Evolutionary conservation across 1,284 basidiomycete genomes (phyloP).

Genomic region (Trichosporon sp.): DNA sequence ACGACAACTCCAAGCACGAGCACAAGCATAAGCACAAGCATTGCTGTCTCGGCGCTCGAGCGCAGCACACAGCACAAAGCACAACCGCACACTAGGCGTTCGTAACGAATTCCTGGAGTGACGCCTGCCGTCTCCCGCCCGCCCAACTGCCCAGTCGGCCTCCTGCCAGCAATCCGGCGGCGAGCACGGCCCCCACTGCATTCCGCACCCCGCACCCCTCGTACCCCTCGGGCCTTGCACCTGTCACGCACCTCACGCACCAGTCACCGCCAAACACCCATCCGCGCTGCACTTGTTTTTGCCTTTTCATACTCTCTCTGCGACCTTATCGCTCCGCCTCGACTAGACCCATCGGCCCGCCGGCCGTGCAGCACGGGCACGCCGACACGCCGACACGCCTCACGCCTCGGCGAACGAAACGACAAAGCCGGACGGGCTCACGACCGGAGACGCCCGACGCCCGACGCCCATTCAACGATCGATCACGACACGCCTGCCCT

Average conservation of each 20-base stretch:
- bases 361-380: background rate
- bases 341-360: background rate
- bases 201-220: background rate
- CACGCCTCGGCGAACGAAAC: background rate
- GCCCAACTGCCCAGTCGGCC: too few species aligned
- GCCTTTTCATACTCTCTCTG: background rate
- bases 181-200: too few species aligned
- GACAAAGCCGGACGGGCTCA: background rate
- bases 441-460: background rate
- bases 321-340: background rate
- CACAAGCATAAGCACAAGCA: background rate
- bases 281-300: background rate
- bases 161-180: too few species aligned
- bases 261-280: background rate
- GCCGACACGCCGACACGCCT: background rate
- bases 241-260: background rate
- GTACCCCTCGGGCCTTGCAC: background rate
- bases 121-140: background rate
- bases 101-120: background rate
- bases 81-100: background rate
- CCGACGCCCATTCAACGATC: background rate
- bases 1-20: too few species aligned
- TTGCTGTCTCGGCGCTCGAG: background rate
- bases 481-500: conserved; percentile 1
- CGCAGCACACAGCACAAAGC: background rate